Percentiles rank a stretch among this genome's conserved stretches.
Conservation (phyloP, 2,329 filamentous ascomycete genomes). For the Aspergillus terreus region DNA sequence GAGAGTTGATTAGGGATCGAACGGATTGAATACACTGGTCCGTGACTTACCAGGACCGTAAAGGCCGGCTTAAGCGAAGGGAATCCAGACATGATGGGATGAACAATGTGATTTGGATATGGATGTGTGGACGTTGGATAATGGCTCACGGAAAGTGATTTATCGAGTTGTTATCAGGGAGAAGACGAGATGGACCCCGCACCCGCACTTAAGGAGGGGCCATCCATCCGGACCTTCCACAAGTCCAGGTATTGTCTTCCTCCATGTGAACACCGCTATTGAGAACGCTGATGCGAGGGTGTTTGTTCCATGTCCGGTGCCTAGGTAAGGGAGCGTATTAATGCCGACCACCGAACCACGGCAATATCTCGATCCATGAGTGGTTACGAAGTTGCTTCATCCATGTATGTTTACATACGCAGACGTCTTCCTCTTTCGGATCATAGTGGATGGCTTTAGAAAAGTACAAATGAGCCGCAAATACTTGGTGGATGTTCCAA, state of each 20-base stretch:
- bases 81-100: slow-evolving; percentile 32
- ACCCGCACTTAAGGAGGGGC: not conserved
- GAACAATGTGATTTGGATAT: not conserved
- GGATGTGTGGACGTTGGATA: no score
- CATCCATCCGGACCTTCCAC: not conserved
- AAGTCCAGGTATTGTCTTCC: no score
- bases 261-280: not conserved
- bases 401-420: not conserved
- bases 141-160: no score
- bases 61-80: slow-evolving; percentile 40
- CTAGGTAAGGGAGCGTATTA: not conserved
- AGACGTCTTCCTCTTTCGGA: no score
- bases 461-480: no score
- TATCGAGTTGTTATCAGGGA: no score
- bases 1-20: not conserved
- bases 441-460: no score
- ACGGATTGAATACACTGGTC: not conserved
- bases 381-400: not conserved
- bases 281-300: no score
- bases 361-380: no score
- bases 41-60: slow-evolving; percentile 30
- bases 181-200: not conserved
- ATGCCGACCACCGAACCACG: not conserved
- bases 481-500: no score
- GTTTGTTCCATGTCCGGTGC: not conserved